Evolutionary conservation across 139 green algal genomes (phyloP), one percentile per base, ranked within the genome.

Genomic region (Chlamydomonas urium): DNA sequence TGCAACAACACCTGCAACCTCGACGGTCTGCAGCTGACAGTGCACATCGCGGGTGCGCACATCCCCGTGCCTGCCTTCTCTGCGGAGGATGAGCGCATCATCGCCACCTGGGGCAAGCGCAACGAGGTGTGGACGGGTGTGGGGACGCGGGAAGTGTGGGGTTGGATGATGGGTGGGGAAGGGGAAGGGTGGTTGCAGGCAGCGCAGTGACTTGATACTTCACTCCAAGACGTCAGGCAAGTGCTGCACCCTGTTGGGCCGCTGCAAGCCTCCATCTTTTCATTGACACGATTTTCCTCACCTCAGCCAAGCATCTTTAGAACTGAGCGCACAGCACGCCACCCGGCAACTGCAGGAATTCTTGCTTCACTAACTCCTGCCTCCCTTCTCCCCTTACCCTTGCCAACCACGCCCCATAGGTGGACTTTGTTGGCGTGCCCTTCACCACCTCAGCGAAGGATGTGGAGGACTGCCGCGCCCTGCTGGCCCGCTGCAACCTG

Each of bases 361-460:
- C n/a, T n/a, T n/a, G n/a, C n/a, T n/a, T n/a, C n/a, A n/a, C n/a
- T n/a, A n/a, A n/a, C n/a, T n/a, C n/a, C n/a, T n/a, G n/a, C n/a
- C n/a, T n/a, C n/a, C n/a, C n/a, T n/a, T n/a, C n/a, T n/a, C n/a
- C n/a, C n/a, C n/a, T n/a, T n/a, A n/a, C n/a, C n/a, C n/a, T 53
- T 53, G 14, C 42, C 42, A 10, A 53, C 42, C 14, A 53, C 42
- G 23, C 26, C 8, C 42, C 29, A 8, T 26, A 56, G 36, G 76
- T 93, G 29, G 88, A 93, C 81, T 93, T 89, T 75, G 60, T 92
- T 42, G 72, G 68, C 6, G 56, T 93, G 17, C 85, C 81, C 10
- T 93, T 88, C 75, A 80, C 72, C 31, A 67, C 80, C 21, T 75
- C 36, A 29, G 73, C 75, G 0, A 72, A 66, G n/a, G 79, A 88